A percentile compares a stretch with the other conserved stretches of the same genome.
Conservation (phyloP, 306 rosid species). For the Calophaca sinica region DNA sequence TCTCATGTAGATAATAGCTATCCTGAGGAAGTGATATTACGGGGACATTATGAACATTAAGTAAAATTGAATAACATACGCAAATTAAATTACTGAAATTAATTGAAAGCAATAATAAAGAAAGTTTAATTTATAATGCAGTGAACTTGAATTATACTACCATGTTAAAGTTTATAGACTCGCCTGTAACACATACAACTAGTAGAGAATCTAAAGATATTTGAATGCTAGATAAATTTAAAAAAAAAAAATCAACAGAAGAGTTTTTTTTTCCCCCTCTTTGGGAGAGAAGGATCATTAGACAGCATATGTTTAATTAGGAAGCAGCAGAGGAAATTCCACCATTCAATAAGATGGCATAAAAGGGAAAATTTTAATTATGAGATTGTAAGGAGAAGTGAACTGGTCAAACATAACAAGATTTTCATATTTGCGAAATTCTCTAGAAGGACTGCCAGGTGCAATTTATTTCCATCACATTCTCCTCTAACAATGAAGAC, state of each 20-base stretch:
- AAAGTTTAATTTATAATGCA: conserved; percentile 21
- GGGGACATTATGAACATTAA: conserved; percentile 20
- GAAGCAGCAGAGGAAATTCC: conserved; percentile 14
- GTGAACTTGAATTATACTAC: conserved; percentile 5
- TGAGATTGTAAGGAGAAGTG: conserved; percentile 32
- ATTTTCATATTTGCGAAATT: conserved; percentile 19
- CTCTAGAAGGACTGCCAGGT: conserved; percentile 20
- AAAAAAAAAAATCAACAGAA: conserved; percentile 4
- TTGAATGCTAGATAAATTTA: conserved; percentile 16
- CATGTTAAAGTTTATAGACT: conserved; percentile 22
- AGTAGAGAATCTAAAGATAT: background rate
- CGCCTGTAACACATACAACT: conserved; percentile 28
- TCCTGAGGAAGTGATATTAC: conserved; percentile 37
- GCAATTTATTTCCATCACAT: conserved; percentile 25
- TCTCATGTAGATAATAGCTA: conserved; percentile 26
- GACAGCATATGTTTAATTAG: conserved; percentile 13
- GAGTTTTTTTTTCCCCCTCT: background rate
- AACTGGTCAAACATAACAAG: conserved; percentile 29
- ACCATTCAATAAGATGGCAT: conserved; percentile 29
- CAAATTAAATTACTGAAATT: conserved; percentile 21
- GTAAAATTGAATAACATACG: conserved; percentile 27
- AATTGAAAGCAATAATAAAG: conserved; percentile 9
- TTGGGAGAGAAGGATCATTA: background rate
- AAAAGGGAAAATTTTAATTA: background rate
- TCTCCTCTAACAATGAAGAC: conserved; percentile 39